phyloP scores from a whole-genome alignment of 768 basidiomycete species.

The Dentipellis fragilis region DNA sequence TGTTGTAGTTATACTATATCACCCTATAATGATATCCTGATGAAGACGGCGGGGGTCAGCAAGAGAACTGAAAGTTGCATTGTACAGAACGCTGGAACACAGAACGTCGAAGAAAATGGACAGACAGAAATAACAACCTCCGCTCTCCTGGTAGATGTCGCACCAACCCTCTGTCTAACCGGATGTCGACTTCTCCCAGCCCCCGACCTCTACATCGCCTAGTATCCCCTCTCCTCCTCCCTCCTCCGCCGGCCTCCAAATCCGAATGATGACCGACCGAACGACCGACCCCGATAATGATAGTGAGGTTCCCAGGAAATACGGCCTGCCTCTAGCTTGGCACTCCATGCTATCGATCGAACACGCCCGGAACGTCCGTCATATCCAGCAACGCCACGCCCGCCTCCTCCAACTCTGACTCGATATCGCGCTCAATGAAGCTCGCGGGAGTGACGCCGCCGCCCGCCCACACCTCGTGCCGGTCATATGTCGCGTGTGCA shows the following conservation, averaged over 20 bases:
- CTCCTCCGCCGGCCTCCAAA: too few species aligned
- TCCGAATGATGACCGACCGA: too few species aligned
- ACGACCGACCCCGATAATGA: too few species aligned
- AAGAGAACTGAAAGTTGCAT: background rate
- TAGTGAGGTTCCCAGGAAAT: too few species aligned
- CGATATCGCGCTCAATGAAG: constrained; percentile 47
- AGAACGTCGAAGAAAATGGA: background rate
- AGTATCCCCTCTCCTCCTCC: too few species aligned
- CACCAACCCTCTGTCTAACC: too few species aligned
- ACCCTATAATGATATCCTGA: background rate
- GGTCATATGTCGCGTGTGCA: constrained; percentile 60
- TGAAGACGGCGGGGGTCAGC: background rate
- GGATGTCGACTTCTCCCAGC: too few species aligned
- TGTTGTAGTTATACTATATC: background rate
- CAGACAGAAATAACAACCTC: background rate
- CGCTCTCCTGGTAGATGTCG: background rate
- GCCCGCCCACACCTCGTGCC: constrained; percentile 51
- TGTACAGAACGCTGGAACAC: background rate
- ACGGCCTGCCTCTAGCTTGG: too few species aligned
- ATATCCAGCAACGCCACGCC: constrained; percentile 58
- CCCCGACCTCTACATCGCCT: too few species aligned
- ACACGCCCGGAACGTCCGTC: constrained; percentile 51
- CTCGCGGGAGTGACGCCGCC: constrained; percentile 43
- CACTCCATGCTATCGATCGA: constrained; percentile 33
- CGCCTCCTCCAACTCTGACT: constrained; percentile 59